Percentiles rank a stretch among this genome's conserved stretches.
These are phyloP conservation scores for Platanthera guangdongensis DNA, from an alignment of 106 monocot genomes.

Conservation along the genomic window DNA sequence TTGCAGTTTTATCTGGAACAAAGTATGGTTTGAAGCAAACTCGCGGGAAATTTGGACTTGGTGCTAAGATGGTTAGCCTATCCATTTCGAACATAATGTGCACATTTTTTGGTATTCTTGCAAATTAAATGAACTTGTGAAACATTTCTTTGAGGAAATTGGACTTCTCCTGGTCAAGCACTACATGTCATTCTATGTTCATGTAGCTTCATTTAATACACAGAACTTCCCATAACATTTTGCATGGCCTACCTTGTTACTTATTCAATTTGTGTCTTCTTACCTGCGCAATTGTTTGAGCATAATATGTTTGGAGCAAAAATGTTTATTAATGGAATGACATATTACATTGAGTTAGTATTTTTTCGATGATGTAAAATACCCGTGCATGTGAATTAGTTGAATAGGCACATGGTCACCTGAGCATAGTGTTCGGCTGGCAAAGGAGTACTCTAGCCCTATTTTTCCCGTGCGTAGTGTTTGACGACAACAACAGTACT, in stretches of 20 bases:
- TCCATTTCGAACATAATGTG: neutral
- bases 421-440: no score
- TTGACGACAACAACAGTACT: no score
- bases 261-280: neutral
- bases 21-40: constrained; percentile 98
- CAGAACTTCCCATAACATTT: neutral
- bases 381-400: neutral
- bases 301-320: neutral
- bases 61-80: constrained; percentile 81
- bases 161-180: neutral
- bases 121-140: neutral
- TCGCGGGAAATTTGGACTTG: constrained; percentile 98
- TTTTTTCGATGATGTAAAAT: neutral
- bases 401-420: neutral
- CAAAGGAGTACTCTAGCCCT: no score
- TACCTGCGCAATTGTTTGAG: neutral
- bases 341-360: neutral
- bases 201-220: neutral
- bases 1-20: constrained; percentile 95
- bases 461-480: no score
- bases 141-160: neutral
- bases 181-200: neutral
- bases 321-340: neutral
- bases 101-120: neutral
- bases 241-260: neutral